Percentiles rank a stretch among this genome's conserved stretches.
phyloP scores from a whole-genome alignment of 1,139 yeast genomes.

The Zhuliangozyma blackwelliae region DNA sequence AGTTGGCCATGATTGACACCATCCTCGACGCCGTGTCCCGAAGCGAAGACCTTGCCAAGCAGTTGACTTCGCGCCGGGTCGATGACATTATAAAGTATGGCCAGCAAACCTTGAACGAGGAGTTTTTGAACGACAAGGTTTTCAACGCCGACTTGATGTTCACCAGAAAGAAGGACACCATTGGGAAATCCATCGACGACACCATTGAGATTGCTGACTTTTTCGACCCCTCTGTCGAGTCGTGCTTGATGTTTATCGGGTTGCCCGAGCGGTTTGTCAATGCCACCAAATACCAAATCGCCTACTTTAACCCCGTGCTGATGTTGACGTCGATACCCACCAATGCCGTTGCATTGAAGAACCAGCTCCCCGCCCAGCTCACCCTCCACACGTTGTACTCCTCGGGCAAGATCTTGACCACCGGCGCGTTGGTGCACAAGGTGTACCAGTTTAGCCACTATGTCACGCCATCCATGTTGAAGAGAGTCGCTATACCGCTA shows the following conservation, averaged over 20 bases:
- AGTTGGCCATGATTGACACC: conserved; percentile 59
- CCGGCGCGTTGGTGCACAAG: conserved; percentile 37
- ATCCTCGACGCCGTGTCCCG: conserved; percentile 59
- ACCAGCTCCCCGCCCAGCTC: conserved; percentile 35
- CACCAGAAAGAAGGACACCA: conserved; percentile 62
- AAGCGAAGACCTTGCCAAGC: conserved; percentile 68
- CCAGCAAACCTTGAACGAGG: conserved; percentile 51
- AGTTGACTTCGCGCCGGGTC: conserved; percentile 55
- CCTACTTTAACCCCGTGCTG: conserved; percentile 31
- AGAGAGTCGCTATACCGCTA: conserved; percentile 42
- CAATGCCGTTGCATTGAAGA: conserved; percentile 28
- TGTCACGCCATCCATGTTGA: conserved; percentile 27
- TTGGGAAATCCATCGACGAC: conserved; percentile 55
- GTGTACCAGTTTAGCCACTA: conserved; percentile 24
- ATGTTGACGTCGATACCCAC: conserved; percentile 31
- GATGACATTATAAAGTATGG: conserved; percentile 64
- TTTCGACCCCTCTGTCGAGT: conserved; percentile 68
- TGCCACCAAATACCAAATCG: conserved; percentile 26
- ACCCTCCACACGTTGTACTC: conserved; percentile 43
- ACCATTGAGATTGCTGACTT: conserved; percentile 65
- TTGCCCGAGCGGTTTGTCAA: conserved; percentile 31
- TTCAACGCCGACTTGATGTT: conserved; percentile 85
- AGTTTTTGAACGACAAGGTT: conserved; percentile 56
- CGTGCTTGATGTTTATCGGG: conserved; percentile 45
- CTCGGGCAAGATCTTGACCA: conserved; percentile 41